Conservation (phyloP, 1,284 basidiomycete species). For the Austroboletus sp. region DNA sequence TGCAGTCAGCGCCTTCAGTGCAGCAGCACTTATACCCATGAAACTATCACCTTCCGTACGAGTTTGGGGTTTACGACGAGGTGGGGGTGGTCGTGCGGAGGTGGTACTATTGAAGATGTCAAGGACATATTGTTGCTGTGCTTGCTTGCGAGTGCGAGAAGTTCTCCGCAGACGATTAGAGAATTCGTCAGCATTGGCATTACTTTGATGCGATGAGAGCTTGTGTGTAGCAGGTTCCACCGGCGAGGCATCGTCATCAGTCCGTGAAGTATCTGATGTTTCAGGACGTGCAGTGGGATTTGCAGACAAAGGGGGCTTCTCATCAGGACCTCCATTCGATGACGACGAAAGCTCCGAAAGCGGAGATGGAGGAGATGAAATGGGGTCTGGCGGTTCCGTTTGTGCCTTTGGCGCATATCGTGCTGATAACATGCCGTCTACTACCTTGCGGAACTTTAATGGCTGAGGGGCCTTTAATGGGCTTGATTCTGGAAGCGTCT, state of each 20-base stretch:
- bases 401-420: slow-evolving; percentile 23
- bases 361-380: slow-evolving; percentile 14
- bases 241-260: neutral
- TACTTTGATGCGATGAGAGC: slow-evolving; percentile 3
- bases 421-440: slow-evolving; percentile 32
- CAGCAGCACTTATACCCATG: slow-evolving; percentile 56
- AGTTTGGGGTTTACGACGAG: slow-evolving; percentile 36
- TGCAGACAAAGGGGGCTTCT: neutral
- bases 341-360: slow-evolving; percentile 28
- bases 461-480: slow-evolving; percentile 22
- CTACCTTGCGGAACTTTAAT: slow-evolving; percentile 34
- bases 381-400: slow-evolving; percentile 4
- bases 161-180: slow-evolving; percentile 39
- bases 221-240: neutral
- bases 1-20: slow-evolving; percentile 60
- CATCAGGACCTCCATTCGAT: slow-evolving; percentile 19
- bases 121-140: slow-evolving; percentile 32
- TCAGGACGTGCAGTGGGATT: neutral
- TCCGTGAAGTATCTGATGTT: neutral
- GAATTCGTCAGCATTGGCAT: slow-evolving; percentile 1
- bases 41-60: slow-evolving; percentile 43
- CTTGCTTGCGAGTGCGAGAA: slow-evolving; percentile 46
- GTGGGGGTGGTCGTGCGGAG: slow-evolving; percentile 32
- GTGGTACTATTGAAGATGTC: slow-evolving; percentile 37
- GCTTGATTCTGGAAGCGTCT: slow-evolving; percentile 11